Base-by-base conservation (phyloP, 768 basidiomycete species). In the Aureoboletus auriporus region DNA sequence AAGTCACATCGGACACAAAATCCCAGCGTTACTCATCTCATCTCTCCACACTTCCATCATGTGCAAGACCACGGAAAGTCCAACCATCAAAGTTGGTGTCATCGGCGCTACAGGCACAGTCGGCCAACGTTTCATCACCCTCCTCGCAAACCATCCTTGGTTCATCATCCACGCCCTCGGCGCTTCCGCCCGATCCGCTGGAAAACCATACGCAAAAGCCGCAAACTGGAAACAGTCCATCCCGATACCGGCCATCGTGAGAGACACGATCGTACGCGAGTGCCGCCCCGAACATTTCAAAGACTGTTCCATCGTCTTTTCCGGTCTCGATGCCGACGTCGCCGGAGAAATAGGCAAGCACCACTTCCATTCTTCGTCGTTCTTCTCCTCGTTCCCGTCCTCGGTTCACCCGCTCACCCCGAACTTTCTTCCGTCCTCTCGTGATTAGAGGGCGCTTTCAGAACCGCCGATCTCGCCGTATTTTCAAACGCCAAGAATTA, bases 401-500 rank as follows among this genome's bases (percentile, higher is more conserved):
- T 17, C 16, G 8, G 10, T 35, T 31, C 40, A 12, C 46, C 16
- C 29, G 10, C 20, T 20, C 2, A 16, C 13, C 10, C 31, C 33
- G 28, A 36, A 30, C 50, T 42, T 16, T 43, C 20, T 23, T 23
- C 20, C 20, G 20, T 53, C 42, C n/a, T 52, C 34, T 6, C 28
- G 28, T 8, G 29, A 13, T 8, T 65, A 96, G 95, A 99, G 75
- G 71, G 75, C 26, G 84, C 88, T 0, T 95, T 98, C 70, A 77
- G 94, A 55, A 65, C 76, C 13, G 91, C 95, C 17, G 88, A 98
- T 60, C 79, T 95, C 20, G 83, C 87, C 47, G 86, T 99, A 10
- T 99, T 97, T 70, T 95, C 93, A 17, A 98, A 99, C 55, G 84
- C 95, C n/a, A 96, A 95, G 71, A 96, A 93, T 69, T 92, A 85